Percentiles rank a stretch among this genome's conserved stretches.
Conservation (phyloP, 345 rosid genomes). For the Viola odorata region DNA sequence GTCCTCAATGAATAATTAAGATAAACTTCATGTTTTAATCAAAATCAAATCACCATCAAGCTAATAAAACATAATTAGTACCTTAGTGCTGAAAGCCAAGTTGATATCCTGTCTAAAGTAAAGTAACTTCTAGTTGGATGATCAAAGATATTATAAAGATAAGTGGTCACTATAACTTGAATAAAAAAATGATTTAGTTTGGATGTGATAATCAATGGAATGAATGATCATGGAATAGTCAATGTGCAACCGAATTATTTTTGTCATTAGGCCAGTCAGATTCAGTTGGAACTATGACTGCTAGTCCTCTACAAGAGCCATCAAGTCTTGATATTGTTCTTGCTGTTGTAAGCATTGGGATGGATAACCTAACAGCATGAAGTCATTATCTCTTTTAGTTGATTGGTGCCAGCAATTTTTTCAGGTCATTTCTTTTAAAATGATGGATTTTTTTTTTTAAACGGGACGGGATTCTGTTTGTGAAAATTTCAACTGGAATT, state of each 20-base stretch:
- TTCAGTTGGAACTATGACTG: conserved; percentile 9
- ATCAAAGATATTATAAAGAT: conserved; percentile 17
- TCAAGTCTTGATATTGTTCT: neutral
- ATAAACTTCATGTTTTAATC: conserved; percentile 24
- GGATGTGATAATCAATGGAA: conserved; percentile 22
- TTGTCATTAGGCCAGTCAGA: conserved; percentile 10
- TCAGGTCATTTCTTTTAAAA: conserved; percentile 16
- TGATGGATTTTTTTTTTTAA: conserved; percentile 13
- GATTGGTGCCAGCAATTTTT: conserved; percentile 1
- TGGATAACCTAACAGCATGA: neutral
- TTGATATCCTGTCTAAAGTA: conserved; percentile 19
- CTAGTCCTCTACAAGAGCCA: conserved; percentile 15
- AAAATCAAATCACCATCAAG: conserved; percentile 36
- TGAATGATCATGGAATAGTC: conserved; percentile 10
- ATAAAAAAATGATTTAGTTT: conserved; percentile 14
- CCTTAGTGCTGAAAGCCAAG: conserved; percentile 23
- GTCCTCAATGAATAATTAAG: conserved; percentile 22
- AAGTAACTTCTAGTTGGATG: conserved; percentile 18
- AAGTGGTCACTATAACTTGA: conserved; percentile 19
- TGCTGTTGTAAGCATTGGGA: conserved; percentile 1
- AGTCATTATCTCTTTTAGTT: conserved; percentile 6
- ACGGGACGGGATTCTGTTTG: too few relatives aligned
- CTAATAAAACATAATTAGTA: conserved; percentile 20
- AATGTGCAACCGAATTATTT: conserved; percentile 6
- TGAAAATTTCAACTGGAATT: too few relatives aligned